Evolutionary conservation across 2,329 filamentous ascomycete species (phyloP), one percentile per base, ranked within the genome.

Genomic region (Epichloe coenophiala): DNA sequence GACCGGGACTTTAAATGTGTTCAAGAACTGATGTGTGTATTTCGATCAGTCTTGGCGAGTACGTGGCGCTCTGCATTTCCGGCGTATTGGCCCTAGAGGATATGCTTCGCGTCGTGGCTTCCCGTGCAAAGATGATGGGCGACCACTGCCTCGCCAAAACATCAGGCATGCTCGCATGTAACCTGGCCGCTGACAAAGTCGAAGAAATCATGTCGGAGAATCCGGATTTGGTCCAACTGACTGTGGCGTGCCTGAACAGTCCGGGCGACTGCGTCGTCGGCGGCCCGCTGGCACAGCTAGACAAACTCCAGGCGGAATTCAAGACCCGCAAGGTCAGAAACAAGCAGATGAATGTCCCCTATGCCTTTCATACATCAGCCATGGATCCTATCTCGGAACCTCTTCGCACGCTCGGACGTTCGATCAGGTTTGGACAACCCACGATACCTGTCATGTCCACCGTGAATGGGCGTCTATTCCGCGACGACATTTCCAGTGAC

Each of bases 51-150:
- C 53, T 57, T 2, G 56, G 56, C 4, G 50, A 57, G n/a, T 57
- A 55, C n/a, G 55, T 55, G 0, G 59, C 70, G 86, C 36, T 88
- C 7, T 75, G 86, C 58, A 75, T 81, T 43, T 81, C 84, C 47
- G 84, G 83, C 48, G 83, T 88, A 17, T 70, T 88, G 21, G 85
- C 83, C 80, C 80, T 78, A 21, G 80, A 78, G 57, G 84, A 88
- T 62, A 79, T 84, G 60, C 76, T 91, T 52, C 84, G 81, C 56
- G 72, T 90, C 1, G 84, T 89, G 23, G 85, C 85, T 42, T 65
- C 71, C 50, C 77, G 86, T 56, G 84, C 85, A n/a, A 70, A 77
- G 60, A 71, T 87, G 11, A 72, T 89, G 3, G 75, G 81, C 43
- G 70, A 78, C 50, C 76, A 78, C 57, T 89, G 84, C 70, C 80